Percentiles rank a stretch among this genome's conserved stretches.
phyloP scores from a whole-genome alignment of 768 basidiomycete genomes.

The Leccinum subgranulosum region DNA sequence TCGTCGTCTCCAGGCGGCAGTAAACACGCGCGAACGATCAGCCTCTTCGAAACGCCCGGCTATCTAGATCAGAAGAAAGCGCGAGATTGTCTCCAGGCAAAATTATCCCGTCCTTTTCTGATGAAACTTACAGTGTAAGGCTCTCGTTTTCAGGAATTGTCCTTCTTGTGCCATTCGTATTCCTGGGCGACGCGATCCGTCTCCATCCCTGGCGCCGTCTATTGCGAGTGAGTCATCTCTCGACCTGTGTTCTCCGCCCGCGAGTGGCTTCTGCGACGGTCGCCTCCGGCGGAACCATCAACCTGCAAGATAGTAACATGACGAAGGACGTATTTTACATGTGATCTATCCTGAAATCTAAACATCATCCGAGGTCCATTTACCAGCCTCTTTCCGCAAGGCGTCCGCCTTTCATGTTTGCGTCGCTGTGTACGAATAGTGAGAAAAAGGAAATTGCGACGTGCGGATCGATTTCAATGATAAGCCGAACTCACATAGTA shows the following conservation, averaged over 20 bases:
- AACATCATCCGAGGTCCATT: conserved; percentile 9
- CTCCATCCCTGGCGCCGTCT: conserved; percentile 58
- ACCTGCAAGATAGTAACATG: conserved; percentile 31
- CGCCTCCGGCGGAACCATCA: conserved; percentile 21
- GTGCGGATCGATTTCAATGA: background rate
- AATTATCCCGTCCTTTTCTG: too few species aligned
- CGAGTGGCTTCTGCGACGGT: conserved; percentile 23
- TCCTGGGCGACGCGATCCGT: too few species aligned
- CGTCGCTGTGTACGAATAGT: conserved; percentile 41
- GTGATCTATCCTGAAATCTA: conserved; percentile 17
- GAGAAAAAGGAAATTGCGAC: background rate
- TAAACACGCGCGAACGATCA: conserved; percentile 43
- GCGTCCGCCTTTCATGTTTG: conserved; percentile 67
- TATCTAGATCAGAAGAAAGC: too few species aligned
- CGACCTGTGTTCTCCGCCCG: too few species aligned
- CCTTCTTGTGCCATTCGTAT: conserved; percentile 43
- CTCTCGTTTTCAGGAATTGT: conserved; percentile 35
- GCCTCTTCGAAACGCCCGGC: too few species aligned
- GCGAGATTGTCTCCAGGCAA: too few species aligned
- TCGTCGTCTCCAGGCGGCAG: conserved; percentile 34
- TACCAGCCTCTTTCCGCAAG: conserved; percentile 69
- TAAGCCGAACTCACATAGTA: conserved; percentile 60
- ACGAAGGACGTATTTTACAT: conserved; percentile 33
- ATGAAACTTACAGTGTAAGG: too few species aligned
- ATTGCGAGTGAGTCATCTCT: conserved; percentile 39